phyloP scores from a whole-genome alignment of 441 rosid species.

The Pelargonium cotyledonis region DNA sequence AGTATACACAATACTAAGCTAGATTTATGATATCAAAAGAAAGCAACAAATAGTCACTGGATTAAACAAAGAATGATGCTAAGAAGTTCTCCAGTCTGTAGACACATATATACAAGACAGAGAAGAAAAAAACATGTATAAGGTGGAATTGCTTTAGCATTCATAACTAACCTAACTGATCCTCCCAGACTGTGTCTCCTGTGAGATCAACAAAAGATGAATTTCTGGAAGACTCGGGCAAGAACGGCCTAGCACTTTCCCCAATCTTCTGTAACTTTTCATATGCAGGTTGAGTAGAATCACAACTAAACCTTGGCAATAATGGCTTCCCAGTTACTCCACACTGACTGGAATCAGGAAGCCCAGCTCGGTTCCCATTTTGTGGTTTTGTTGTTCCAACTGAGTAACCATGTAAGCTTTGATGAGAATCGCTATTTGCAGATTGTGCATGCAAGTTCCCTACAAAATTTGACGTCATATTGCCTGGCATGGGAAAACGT shows the following conservation, averaged over 20 bases:
- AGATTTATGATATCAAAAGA: too few relatives aligned
- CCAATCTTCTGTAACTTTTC: constrained; percentile 9
- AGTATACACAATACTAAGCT: too few relatives aligned
- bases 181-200: constrained; percentile 4
- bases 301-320: constrained; percentile 13
- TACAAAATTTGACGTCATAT: background rate
- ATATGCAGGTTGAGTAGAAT: constrained; percentile 17
- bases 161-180: constrained; percentile 20
- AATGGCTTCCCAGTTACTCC: constrained; percentile 9
- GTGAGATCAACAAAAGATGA: constrained; percentile 6
- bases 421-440: constrained; percentile 8
- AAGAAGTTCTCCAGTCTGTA: background rate
- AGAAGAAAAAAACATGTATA: background rate
- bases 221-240: constrained; percentile 7
- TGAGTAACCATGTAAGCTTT: constrained; percentile 7
- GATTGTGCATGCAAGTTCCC: background rate
- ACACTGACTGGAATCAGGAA: constrained; percentile 14
- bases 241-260: constrained; percentile 14
- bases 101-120: background rate
- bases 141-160: background rate
- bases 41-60: too few relatives aligned
- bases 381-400: constrained; percentile 4
- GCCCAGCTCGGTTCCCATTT: constrained; percentile 7
- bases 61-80: background rate
- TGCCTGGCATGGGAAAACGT: background rate